phyloP scores from a whole-genome alignment of 1,284 basidiomycete species.

The Cutaneotrichosporon sp. region DNA sequence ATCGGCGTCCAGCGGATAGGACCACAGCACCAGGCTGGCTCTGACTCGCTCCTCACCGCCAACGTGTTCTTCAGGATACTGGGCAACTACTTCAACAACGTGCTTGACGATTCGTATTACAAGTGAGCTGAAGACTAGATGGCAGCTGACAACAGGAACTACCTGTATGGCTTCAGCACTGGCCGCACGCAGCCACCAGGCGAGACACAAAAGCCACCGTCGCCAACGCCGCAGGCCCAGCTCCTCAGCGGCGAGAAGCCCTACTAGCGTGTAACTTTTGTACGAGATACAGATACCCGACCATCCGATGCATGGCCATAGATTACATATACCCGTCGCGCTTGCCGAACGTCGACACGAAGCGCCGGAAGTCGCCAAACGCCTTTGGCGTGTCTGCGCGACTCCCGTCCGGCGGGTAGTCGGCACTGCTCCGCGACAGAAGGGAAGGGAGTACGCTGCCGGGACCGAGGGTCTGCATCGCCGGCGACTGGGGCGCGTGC shows the following conservation, averaged over 20 bases:
- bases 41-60: constrained; percentile 89
- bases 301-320: constrained; percentile 4
- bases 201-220: constrained; percentile 25
- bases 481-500: constrained; percentile 20
- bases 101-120: constrained; percentile 68
- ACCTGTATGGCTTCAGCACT: constrained; percentile 48
- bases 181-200: constrained; percentile 21
- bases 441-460: constrained; percentile 20
- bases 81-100: constrained; percentile 82
- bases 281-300: constrained; percentile 11
- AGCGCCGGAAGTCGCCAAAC: constrained; percentile 77
- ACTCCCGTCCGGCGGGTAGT: constrained; percentile 52
- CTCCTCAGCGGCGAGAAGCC: constrained; percentile 27
- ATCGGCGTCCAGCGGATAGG: constrained; percentile 81
- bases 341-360: constrained; percentile 72
- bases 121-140: constrained; percentile 36
- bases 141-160: constrained; percentile 37
- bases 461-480: constrained; percentile 31
- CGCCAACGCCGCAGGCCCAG: constrained; percentile 27
- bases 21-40: constrained; percentile 91
- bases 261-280: constrained; percentile 12
- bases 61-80: constrained; percentile 96
- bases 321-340: constrained; percentile 28
- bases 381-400: constrained; percentile 64
- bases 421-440: constrained; percentile 30